phyloP scores from a whole-genome alignment of 495 filamentous ascomycete species.

The Xylaria grammica region DNA sequence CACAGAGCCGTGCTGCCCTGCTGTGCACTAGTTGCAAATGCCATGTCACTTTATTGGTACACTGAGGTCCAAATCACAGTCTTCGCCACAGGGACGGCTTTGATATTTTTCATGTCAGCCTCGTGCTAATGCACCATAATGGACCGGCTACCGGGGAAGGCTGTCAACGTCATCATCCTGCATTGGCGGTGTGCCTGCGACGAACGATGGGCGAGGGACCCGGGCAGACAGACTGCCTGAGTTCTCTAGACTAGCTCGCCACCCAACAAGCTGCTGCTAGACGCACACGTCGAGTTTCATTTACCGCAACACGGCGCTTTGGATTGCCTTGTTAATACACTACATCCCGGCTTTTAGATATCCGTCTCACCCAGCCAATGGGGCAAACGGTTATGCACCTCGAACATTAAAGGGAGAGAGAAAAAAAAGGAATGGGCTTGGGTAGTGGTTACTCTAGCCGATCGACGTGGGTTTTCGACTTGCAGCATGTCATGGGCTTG shows the following conservation, averaged over 20 bases:
- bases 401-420: neutral
- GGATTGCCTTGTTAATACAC: neutral
- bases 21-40: neutral
- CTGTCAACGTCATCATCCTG: neutral
- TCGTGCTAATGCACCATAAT: slow-evolving; percentile 2
- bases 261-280: neutral
- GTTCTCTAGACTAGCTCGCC: neutral
- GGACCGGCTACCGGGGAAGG: neutral
- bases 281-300: neutral
- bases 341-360: neutral
- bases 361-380: neutral
- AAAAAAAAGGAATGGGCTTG: neutral
- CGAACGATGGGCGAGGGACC: neutral
- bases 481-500: neutral
- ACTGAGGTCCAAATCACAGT: neutral
- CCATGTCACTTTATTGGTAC: neutral
- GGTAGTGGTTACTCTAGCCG: too few relatives aligned
- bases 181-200: neutral
- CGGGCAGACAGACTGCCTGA: too few relatives aligned
- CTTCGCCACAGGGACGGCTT: slow-evolving; percentile 9
- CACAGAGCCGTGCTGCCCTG: slow-evolving; percentile 13
- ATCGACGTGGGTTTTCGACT: neutral
- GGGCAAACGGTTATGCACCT: neutral
- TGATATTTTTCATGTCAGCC: neutral
- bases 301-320: neutral